phyloP scores from a whole-genome alignment of 2,329 filamentous ascomycete species.

The Cercospora sesami region DNA sequence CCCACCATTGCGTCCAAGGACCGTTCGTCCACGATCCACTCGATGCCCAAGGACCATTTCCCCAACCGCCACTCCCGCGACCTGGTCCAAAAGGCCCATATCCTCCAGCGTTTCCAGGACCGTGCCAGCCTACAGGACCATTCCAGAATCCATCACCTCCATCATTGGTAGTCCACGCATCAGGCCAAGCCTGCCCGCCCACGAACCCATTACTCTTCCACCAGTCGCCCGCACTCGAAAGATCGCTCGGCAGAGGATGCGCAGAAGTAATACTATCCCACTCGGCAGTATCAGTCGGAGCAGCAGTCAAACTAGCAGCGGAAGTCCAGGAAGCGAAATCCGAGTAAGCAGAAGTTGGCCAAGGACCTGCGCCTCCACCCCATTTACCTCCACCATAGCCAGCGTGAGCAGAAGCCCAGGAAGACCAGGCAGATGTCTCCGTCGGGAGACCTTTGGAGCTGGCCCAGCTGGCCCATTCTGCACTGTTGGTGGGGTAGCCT shows the following conservation, averaged over 20 bases:
- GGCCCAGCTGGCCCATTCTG: conserved; percentile 29
- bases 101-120: conserved; percentile 17
- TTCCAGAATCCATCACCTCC: conserved; percentile 11
- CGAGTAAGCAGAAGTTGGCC: conserved; percentile 21
- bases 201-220: conserved; percentile 25
- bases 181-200: conserved; percentile 27
- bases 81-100: conserved; percentile 32
- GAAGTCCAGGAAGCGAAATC: conserved; percentile 31
- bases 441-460: conserved; percentile 30
- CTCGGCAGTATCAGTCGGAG: conserved; percentile 32
- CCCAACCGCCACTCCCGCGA: conserved; percentile 33
- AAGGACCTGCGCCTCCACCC: conserved; percentile 14
- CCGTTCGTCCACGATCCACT: conserved; percentile 20
- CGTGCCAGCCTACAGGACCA: conserved; percentile 20
- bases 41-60: conserved; percentile 37
- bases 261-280: conserved; percentile 37
- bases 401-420: conserved; percentile 34
- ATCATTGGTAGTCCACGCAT: conserved; percentile 26
- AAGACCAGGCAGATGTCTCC: conserved; percentile 32
- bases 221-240: conserved; percentile 25
- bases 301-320: conserved; percentile 30
- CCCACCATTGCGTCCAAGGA: conserved; percentile 42
- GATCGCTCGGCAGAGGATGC: conserved; percentile 31
- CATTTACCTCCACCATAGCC: conserved; percentile 11
- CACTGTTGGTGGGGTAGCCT: conserved; percentile 26